Evolutionary conservation across 345 rosid species (phyloP), one percentile per base, ranked within the genome.

Genomic region (Corchorus capsularis): DNA sequence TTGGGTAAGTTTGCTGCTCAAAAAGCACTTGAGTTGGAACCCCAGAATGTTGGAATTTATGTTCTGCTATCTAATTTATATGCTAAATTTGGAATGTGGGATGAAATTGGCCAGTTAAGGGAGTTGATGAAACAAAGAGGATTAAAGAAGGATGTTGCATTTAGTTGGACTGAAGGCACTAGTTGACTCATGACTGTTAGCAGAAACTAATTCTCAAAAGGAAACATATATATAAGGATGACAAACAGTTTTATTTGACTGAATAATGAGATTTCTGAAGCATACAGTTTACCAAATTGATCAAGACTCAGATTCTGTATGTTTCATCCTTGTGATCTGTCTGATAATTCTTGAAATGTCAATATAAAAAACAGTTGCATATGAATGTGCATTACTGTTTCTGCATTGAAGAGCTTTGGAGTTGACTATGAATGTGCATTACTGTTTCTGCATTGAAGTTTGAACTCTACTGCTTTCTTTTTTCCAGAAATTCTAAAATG

Each of bases 11-110:
- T 90, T 77, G 90, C 90, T 55, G 86, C 92, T 47, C 77, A 27
- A 56, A 84, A 75, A 75, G 90, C 90, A 39, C 88, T 90, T 3
- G 81, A 86, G 53, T 77, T 84, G 79, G 92, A 86, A 67, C 89
- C 92, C 22, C 56, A 74, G 11, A 90, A 85, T 66, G 80, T 79
- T 16, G 89, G 90, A 35, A 75, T 85, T 56, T 80, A 85, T 57
- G 76, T 82, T 22, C 62, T 80, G 86, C 81, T 86, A 37, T 85
- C 91, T 5, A 90, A 88, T 62, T 80, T 90, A 32, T 88, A 85
- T 77, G 92, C 88, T 16, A 86, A 61, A 39, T 81, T 85, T 50
- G 75, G 80, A 50, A 78, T 82, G 92, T 88, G 90, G 89, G 80
- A 88, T 72, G 88, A 88, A 80, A 83, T 90, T 65, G 73, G 63